phyloP scores from a whole-genome alignment of 2,329 filamentous ascomycete species.

The Colletotrichum coccodes region DNA sequence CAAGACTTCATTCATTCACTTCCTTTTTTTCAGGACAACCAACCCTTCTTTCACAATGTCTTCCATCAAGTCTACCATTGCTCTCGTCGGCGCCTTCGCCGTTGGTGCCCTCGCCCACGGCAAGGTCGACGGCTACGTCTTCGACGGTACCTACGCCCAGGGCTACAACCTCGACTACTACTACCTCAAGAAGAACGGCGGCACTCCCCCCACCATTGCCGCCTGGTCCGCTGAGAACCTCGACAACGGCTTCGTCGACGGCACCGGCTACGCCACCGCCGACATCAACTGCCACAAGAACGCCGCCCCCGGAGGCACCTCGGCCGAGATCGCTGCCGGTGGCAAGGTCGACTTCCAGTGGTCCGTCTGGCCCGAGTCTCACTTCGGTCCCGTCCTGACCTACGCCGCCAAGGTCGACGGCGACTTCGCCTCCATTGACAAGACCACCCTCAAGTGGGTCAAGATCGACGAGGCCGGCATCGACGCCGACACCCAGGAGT shows the following conservation, averaged over 20 bases:
- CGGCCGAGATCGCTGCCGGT: slow-evolving; percentile 51
- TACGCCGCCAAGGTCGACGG: slow-evolving; percentile 71
- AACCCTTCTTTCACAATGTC: slow-evolving; percentile 3
- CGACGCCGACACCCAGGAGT: slow-evolving; percentile 48
- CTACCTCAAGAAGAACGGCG: slow-evolving; percentile 34
- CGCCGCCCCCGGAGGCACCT: slow-evolving; percentile 47
- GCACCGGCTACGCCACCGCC: slow-evolving; percentile 46
- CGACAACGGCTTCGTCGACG: slow-evolving; percentile 62
- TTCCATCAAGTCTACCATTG: slow-evolving; percentile 25
- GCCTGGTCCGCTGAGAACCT: slow-evolving; percentile 55
- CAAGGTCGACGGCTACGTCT: slow-evolving; percentile 24
- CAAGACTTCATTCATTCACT: slow-evolving; percentile 19
- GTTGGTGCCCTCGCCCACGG: slow-evolving; percentile 32
- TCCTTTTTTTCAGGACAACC: slow-evolving; percentile 3
- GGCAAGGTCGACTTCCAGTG: slow-evolving; percentile 52
- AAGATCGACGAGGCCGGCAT: slow-evolving; percentile 71
- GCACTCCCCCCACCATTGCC: slow-evolving; percentile 34
- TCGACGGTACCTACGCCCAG: slow-evolving; percentile 22
- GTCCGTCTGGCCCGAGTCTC: slow-evolving; percentile 53
- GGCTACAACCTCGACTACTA: slow-evolving; percentile 37
- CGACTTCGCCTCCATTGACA: slow-evolving; percentile 64
- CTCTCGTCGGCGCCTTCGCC: slow-evolving; percentile 34
- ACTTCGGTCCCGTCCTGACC: slow-evolving; percentile 67
- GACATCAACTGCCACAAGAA: slow-evolving; percentile 60
- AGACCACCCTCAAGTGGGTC: slow-evolving; percentile 66